A percentile compares a stretch with the other conserved stretches of the same genome.
These are phyloP conservation scores for Stachybotrys chlorohalonatus DNA, from an alignment of 2,329 filamentous ascomycete genomes.

Conservation along the genomic window DNA sequence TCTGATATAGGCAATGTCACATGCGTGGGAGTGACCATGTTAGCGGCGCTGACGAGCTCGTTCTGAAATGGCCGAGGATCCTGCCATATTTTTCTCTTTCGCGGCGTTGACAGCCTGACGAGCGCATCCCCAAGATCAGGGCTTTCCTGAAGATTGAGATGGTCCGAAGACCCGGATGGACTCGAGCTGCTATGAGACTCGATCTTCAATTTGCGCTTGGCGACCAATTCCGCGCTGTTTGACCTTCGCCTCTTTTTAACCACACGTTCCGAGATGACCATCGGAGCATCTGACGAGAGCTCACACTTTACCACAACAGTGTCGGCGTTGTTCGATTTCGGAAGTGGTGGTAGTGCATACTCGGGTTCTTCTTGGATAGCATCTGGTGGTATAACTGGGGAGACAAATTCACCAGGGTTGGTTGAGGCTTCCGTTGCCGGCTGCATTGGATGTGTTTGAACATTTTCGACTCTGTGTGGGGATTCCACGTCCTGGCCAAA, in stretches of 20 bases:
- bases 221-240: constrained; percentile 11
- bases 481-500: not conserved
- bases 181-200: constrained; percentile 24
- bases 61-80: constrained; percentile 1
- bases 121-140: constrained; percentile 42
- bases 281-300: constrained; percentile 41
- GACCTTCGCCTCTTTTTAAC: constrained; percentile 37
- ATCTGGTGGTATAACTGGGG: not conserved
- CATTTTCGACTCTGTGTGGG: not conserved
- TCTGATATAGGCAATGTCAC: not conserved
- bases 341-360: not conserved
- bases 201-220: constrained; percentile 29
- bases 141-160: constrained; percentile 40
- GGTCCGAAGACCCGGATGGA: constrained; percentile 12
- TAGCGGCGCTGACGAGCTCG: not conserved
- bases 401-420: not conserved
- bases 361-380: not conserved
- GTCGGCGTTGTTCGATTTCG: not conserved
- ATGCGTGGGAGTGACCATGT: constrained; percentile 1
- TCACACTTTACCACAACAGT: constrained; percentile 34
- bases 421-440: too few relatives aligned
- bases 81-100: constrained; percentile 21
- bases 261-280: constrained; percentile 40
- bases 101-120: constrained; percentile 23
- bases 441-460: not conserved